These are phyloP conservation scores for Amauroascus niger DNA, from an alignment of 2,329 filamentous ascomycete genomes.

Conservation along the genomic window DNA sequence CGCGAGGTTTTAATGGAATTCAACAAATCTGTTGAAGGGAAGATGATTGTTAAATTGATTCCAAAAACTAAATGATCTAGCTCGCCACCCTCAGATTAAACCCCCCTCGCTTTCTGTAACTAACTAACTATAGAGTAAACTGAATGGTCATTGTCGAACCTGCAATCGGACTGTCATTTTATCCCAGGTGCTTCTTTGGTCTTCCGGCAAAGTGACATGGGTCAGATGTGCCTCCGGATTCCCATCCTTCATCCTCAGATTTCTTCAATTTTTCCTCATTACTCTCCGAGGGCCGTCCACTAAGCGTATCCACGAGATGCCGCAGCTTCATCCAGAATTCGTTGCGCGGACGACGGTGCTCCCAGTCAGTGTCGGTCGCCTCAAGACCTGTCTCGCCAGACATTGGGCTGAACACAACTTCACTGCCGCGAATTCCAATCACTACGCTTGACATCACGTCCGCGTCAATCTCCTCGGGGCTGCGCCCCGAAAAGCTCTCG, in stretches of 20 bases:
- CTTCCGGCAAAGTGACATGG: conserved; percentile 2
- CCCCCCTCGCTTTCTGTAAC: too few species aligned
- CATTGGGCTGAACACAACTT: conserved; percentile 80
- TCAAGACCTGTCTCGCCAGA: conserved; percentile 56
- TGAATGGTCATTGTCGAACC: not conserved
- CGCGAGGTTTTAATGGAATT: too few species aligned
- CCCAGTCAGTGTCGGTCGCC: conserved; percentile 82
- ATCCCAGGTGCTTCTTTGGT: too few species aligned
- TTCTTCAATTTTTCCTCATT: conserved; percentile 13
- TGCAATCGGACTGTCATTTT: too few species aligned
- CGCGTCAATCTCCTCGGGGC: conserved; percentile 57
- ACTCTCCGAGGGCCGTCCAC: conserved; percentile 51
- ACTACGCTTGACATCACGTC: conserved; percentile 68
- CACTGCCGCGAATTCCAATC: conserved; percentile 85
- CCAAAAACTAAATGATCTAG: too few species aligned
- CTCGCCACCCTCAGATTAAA: too few species aligned
- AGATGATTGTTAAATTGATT: too few species aligned
- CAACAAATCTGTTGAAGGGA: too few species aligned
- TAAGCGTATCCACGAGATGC: conserved; percentile 72
- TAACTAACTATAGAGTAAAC: too few species aligned
- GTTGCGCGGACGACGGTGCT: conserved; percentile 68
- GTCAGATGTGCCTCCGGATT: conserved; percentile 1
- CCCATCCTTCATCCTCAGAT: conserved; percentile 22
- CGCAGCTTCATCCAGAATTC: conserved; percentile 81
- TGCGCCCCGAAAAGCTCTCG: conserved; percentile 61